Base-by-base conservation (phyloP, 129 eudicot genomes). In the Pittosporum tobira region DNA sequence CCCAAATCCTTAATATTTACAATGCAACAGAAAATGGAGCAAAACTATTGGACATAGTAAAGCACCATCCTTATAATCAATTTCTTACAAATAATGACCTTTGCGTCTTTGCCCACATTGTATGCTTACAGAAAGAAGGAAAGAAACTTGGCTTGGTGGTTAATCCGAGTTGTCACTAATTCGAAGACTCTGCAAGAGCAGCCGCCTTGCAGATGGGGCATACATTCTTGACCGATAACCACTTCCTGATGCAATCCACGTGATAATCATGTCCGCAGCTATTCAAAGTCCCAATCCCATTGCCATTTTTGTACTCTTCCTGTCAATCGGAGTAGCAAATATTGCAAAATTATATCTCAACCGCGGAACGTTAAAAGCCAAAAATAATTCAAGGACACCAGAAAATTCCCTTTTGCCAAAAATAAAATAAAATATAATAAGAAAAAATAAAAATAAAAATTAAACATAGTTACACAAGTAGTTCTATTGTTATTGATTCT, bases 211-310 rank as follows among this genome's bases (percentile, higher is more conserved):
- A 83, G 28, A 83, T 69, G 38, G 90, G 85, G 67, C 90, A 83
- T 42, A 66, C 38, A 51, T 83, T 83, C 77, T 83, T 83, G 71
- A 63, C 61, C 57, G 55, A 20, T 67, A 79, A 49, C 90, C 90
- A 83, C 57, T 69, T 83, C 52, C 47, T 75, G 60, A 82, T 72
- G 64, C 90, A 82, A 30, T 59, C 70, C 57, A 57, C 75, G 27
- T 82, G 85, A 62, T 65, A 82, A 19, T 63, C 82, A 68, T 82
- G 90, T 38, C 82, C 77, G 31, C 90, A 83, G 42, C 34, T 75
- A 49, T 61, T 73, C 77, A 75, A 42, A 47, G 11, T 71, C 61
- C 85, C 85, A 22, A 75, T 61, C 31, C 44, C 48, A 48, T 71
- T 78, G 19, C 61, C 85, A 44, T 59, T 42, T 31, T 63, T 55